Conservation (phyloP, 225 moss, liverwort and hornwort genomes). For the Sphagnum tenellum region DNA sequence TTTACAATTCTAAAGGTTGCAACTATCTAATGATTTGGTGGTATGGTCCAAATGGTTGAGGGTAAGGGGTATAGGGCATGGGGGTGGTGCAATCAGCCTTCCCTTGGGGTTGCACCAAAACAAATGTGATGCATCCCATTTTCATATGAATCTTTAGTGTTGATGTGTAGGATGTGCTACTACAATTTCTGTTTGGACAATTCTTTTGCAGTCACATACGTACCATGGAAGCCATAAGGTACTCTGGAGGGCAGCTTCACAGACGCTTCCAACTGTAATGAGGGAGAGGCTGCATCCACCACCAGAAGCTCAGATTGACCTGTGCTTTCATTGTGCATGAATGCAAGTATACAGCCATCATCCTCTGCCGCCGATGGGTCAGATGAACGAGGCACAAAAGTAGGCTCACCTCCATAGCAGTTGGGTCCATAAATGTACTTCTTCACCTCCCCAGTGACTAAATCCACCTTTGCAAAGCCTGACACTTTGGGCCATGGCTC, state of each 20-base stretch:
- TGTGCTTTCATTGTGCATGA: slow-evolving; percentile 60
- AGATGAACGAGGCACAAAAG: slow-evolving; percentile 63
- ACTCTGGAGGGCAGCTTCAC: slow-evolving; percentile 75
- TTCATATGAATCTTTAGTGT: no score
- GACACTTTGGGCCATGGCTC: slow-evolving; percentile 98
- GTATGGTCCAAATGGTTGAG: no score
- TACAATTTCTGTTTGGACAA: slow-evolving; percentile 10
- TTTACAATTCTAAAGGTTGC: no score
- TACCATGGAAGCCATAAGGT: slow-evolving; percentile 89
- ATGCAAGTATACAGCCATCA: slow-evolving; percentile 76
- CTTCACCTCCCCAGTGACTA: slow-evolving; percentile 41
- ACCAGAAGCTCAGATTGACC: slow-evolving; percentile 63
- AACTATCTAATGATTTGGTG: no score
- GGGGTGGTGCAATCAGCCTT: no score
- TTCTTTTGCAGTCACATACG: slow-evolving; percentile 45
- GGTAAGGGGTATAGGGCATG: no score
- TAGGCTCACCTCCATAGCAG: slow-evolving; percentile 82
- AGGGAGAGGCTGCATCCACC: slow-evolving; percentile 62
- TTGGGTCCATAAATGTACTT: slow-evolving; percentile 31
- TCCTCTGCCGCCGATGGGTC: slow-evolving; percentile 43
- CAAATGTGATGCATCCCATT: no score
- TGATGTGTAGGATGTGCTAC: no score
- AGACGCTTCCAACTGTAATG: slow-evolving; percentile 52
- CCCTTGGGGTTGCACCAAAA: no score
- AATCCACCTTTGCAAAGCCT: slow-evolving; percentile 77